Evolutionary conservation across 805 yeast species (phyloP).

Genomic region (Starmerella sp.): DNA sequence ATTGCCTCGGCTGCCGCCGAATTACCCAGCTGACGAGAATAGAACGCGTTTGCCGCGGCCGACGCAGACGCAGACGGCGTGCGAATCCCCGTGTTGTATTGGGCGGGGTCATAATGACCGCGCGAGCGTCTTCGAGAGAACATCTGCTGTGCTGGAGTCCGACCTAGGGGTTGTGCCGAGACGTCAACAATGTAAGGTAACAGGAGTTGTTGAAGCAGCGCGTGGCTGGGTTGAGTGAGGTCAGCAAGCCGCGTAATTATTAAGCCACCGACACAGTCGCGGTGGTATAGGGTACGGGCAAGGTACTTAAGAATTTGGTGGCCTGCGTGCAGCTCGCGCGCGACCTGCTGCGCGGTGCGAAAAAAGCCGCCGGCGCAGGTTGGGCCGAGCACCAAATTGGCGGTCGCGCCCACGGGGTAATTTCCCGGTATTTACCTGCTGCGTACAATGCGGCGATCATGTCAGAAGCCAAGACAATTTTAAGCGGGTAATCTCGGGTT

Average conservation of each 20-base stretch:
- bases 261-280: background rate
- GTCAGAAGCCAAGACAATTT: no score
- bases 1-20: conserved; percentile 32
- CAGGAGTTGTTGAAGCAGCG: background rate
- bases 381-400: no score
- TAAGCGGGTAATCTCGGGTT: no score
- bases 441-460: no score
- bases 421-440: no score
- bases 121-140: conserved; percentile 20
- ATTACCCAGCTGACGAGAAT: conserved; percentile 18
- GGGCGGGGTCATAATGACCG: conserved; percentile 22
- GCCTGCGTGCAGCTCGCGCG: background rate
- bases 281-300: background rate
- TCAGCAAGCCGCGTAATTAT: conserved; percentile 2
- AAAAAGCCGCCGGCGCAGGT: no score
- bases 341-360: background rate
- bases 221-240: conserved; percentile 2
- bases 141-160: conserved; percentile 2
- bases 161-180: no score
- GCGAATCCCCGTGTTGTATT: conserved; percentile 28
- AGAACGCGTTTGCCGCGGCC: conserved; percentile 44
- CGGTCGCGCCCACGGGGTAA: no score
- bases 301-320: background rate
- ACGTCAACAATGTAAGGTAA: background rate
- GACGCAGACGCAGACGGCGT: conserved; percentile 39